Evolutionary conservation across 495 filamentous ascomycete species (phyloP).

Genomic region (Cercophora sp.): DNA sequence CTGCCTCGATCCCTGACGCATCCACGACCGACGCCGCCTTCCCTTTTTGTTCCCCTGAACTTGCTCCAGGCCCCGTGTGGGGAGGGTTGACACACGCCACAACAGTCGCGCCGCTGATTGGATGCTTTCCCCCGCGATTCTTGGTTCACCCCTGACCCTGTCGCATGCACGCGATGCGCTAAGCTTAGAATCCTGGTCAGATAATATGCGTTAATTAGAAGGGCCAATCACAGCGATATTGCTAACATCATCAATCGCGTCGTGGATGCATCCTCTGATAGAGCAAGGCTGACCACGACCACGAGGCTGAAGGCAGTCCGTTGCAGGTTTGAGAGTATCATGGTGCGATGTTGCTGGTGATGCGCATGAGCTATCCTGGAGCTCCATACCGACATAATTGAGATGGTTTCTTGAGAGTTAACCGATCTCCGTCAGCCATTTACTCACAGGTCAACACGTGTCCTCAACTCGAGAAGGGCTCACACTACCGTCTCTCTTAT

Average conservation of each 20-base stretch:
- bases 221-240: neutral
- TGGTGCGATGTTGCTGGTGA: too few relatives aligned
- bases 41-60: slow-evolving; percentile 11
- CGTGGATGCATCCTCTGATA: slow-evolving; percentile 1
- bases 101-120: slow-evolving; percentile 3
- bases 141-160: neutral
- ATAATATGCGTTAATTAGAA: slow-evolving; percentile 18
- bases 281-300: slow-evolving; percentile 11
- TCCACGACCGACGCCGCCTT: slow-evolving; percentile 9
- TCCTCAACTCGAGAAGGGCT: too few relatives aligned
- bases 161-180: neutral
- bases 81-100: slow-evolving; percentile 1
- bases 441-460: too few relatives aligned
- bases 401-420: too few relatives aligned
- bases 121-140: neutral
- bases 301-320: too few relatives aligned
- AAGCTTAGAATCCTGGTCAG: slow-evolving; percentile 1
- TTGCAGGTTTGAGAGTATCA: slow-evolving; percentile 6
- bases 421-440: too few relatives aligned
- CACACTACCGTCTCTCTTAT: too few relatives aligned
- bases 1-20: neutral
- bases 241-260: slow-evolving; percentile 18
- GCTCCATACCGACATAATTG: too few relatives aligned
- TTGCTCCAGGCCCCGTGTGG: slow-evolving; percentile 1
- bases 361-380: too few relatives aligned